Conservation (phyloP, 208 protist species). For the Wallacemonas rigidus region DNA sequence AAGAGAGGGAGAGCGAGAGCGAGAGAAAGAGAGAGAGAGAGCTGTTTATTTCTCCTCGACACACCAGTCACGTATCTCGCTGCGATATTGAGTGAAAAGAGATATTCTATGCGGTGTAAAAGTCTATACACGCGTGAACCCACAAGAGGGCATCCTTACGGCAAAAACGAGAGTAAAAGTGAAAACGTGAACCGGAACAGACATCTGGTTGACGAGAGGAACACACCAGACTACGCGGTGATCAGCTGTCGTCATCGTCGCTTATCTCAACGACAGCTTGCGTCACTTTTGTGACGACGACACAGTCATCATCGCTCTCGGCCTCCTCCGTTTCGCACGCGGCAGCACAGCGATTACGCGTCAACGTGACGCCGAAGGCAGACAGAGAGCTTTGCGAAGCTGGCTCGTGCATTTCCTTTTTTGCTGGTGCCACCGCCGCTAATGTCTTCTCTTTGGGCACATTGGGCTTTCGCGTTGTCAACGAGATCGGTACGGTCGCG, state of each 20-base stretch:
- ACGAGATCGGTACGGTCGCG: neutral
- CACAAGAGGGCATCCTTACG: no score
- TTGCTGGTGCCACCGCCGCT: no score
- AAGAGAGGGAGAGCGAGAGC: no score
- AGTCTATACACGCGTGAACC: no score
- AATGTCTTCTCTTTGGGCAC: neutral
- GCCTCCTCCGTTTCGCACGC: neutral
- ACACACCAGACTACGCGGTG: no score
- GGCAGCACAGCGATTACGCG: neutral
- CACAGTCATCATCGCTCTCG: conserved; percentile 31
- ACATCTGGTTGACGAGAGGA: no score
- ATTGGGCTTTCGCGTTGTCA: neutral
- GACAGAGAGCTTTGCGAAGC: neutral
- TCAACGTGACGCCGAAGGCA: neutral
- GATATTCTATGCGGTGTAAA: no score
- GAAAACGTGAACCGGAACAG: neutral
- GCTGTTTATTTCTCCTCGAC: no score
- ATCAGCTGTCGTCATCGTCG: conserved; percentile 36
- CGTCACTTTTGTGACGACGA: conserved; percentile 26
- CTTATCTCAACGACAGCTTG: conserved; percentile 54
- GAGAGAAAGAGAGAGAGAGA: no score
- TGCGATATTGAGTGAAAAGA: no score
- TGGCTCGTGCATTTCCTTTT: no score
- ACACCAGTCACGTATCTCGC: no score
- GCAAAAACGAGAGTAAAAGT: neutral